Evolutionary conservation across 495 filamentous ascomycete species (phyloP), one percentile per base, ranked within the genome.

Genomic region (Saxophila tyrrhenica): DNA sequence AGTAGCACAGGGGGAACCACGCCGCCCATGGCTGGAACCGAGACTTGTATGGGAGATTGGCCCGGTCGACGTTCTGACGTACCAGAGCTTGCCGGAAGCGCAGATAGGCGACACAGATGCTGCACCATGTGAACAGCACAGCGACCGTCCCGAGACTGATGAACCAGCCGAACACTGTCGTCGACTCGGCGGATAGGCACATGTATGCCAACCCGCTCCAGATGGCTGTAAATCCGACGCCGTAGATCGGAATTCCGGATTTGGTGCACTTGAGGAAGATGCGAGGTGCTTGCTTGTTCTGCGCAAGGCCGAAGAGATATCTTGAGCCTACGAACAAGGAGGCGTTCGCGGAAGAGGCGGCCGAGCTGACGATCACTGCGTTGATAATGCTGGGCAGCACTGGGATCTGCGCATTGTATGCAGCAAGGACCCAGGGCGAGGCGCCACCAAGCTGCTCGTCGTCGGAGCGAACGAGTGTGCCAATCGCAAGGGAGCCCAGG

Each of bases 321-420:
- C 78, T 78, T 2, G 77, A 78, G 3, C 75, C 72, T 9, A 75
- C 65, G 60, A 75, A 79, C 16, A 84, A 69, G 67, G 80, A 83
- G 1, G 76, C 76, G 59, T 82, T 82, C 32, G 74, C 81, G 19
- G 79, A 79, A 8, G 78, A 80, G 72, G 85, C 84, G 1, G 83
- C 85, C 2, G 82, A 86, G 10, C 84, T 79, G 39, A 87, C 74
- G 48, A 90, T 86, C 3, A 83, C 71, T 1, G 80, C 75, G 32
- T 85, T 88, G 52, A 83, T 83, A 23, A 85, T 72, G 1, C 70
- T 75, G n/a, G 78, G 75, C 16, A 88, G 73, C 8, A 73, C 75
- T 0, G 70, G 71, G 58, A 83, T 76, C 2, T 71, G 68, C 10
- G 78, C 74, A 35, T 72, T 69, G 20, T 71, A 64, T 53, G 83